These are phyloP conservation scores for Tagetes patula DNA, from an alignment of 129 eudicot genomes.

Conservation along the genomic window DNA sequence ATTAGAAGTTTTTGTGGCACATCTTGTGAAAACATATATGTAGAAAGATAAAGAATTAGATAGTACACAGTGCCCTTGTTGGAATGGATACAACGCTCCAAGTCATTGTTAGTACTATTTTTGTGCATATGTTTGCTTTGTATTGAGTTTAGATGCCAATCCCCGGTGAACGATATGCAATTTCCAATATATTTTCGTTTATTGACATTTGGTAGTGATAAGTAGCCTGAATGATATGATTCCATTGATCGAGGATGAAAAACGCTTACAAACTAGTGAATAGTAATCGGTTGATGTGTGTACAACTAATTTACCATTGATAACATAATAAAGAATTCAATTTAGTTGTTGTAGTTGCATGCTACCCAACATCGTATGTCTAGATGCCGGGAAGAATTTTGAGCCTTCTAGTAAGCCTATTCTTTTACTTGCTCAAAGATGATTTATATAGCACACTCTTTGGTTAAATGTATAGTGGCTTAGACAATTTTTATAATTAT, in stretches of 20 bases:
- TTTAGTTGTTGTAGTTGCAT: not conserved
- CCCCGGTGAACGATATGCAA: not conserved
- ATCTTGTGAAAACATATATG: not conserved
- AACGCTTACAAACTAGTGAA: not conserved
- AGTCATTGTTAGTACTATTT: not conserved
- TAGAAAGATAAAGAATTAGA: not conserved
- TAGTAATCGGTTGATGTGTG: not conserved
- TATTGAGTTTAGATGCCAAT: not conserved
- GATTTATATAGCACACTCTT: not conserved
- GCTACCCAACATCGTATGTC: not conserved
- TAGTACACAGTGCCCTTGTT: not conserved
- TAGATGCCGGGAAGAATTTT: not conserved
- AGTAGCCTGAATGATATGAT: not conserved
- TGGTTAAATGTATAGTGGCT: not conserved
- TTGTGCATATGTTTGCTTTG: not conserved
- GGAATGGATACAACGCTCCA: not conserved
- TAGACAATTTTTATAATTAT: not conserved
- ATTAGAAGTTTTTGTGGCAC: not conserved
- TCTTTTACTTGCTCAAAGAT: not conserved
- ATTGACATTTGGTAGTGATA: not conserved
- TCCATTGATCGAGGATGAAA: not conserved
- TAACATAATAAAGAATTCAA: not conserved
- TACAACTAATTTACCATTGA: not conserved
- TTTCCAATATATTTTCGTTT: not conserved
- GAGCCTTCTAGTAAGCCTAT: not conserved